A percentile compares a stretch with the other conserved stretches of the same genome.
Evolutionary conservation across 2,329 filamentous ascomycete species (phyloP).

Genomic region (Trichoderma endophyticum): DNA sequence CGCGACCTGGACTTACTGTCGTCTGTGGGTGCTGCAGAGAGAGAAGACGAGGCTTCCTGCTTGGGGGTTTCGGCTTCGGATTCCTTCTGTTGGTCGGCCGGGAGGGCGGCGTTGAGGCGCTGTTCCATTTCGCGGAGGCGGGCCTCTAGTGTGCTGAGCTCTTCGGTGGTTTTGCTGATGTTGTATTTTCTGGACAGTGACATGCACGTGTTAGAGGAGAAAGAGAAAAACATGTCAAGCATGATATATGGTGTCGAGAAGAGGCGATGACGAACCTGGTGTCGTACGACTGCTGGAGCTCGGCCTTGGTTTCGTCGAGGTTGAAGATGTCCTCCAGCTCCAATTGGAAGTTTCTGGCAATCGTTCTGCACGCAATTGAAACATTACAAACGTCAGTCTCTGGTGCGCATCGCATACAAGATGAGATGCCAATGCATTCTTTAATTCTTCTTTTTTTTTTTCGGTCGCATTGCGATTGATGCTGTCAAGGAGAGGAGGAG

Average conservation of each 20-base stretch:
- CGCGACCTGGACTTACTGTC: constrained; percentile 45
- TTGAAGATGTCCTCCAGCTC: constrained; percentile 88
- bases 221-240: neutral
- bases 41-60: constrained; percentile 18
- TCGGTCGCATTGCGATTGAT: constrained; percentile 4
- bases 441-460: neutral
- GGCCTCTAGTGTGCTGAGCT: constrained; percentile 82
- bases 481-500: neutral
- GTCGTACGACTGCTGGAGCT: constrained; percentile 71
- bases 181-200: constrained; percentile 65
- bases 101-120: constrained; percentile 53
- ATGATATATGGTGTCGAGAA: neutral
- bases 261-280: constrained; percentile 63
- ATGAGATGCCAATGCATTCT: neutral
- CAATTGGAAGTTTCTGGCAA: constrained; percentile 81
- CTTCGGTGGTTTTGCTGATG: constrained; percentile 68
- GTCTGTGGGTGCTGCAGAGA: constrained; percentile 24
- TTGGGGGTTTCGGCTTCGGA: constrained; percentile 11
- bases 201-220: neutral
- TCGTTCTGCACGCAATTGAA: constrained; percentile 56
- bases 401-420: neutral
- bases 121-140: constrained; percentile 82
- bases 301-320: constrained; percentile 73
- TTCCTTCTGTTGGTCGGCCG: constrained; percentile 17
- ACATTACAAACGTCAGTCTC: neutral